Conservation (phyloP, 257 asterid genomes). For the Solanum chiquidenum region DNA sequence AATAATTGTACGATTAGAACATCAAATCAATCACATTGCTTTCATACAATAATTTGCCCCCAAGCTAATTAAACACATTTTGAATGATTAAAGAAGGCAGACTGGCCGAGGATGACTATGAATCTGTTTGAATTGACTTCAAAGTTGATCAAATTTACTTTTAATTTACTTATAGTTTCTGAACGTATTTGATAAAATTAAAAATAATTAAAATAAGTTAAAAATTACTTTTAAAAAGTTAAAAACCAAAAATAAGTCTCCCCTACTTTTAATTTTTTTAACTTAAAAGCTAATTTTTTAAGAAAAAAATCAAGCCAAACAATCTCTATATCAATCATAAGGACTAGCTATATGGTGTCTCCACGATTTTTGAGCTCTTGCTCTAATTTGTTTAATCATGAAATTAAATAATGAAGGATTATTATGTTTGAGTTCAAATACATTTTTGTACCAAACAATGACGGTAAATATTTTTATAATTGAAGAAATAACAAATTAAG, state of each 20-base stretch:
- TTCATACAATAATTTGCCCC: neutral
- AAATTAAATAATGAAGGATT: neutral
- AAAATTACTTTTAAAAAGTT: neutral
- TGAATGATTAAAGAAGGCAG: neutral
- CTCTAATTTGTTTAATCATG: neutral
- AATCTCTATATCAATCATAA: neutral
- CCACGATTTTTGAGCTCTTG: neutral
- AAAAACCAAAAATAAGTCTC: no score
- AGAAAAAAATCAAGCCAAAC: no score
- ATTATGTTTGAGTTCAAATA: neutral
- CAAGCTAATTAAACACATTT: neutral
- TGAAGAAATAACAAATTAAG: neutral
- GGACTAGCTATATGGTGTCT: neutral
- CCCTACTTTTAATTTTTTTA: no score
- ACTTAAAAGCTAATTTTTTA: no score
- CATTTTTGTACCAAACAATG: neutral
- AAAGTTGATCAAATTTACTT: no score
- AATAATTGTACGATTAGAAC: neutral
- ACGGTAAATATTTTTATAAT: neutral
- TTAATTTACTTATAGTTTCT: no score
- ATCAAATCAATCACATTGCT: neutral
- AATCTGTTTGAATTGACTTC: no score
- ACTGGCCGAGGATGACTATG: neutral
- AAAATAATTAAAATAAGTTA: no score
- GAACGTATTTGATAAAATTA: no score